Evolutionary conservation across 768 basidiomycete species (phyloP), one percentile per base, ranked within the genome.

Genomic region (Lactifluus hygrophoroides): DNA sequence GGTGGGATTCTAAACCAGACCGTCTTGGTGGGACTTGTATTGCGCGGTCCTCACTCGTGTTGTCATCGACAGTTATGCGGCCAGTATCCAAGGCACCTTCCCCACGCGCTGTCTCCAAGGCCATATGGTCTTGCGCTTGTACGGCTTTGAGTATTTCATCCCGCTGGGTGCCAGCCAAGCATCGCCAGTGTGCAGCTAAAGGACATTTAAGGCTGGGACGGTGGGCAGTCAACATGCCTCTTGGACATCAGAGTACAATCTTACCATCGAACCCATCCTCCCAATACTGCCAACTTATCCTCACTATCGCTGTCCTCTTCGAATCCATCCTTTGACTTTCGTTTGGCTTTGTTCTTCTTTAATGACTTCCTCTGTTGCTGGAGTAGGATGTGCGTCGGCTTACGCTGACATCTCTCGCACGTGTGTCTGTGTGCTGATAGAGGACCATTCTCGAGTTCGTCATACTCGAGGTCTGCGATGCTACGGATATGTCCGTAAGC

Each of bases 191-290:
- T 38, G 80, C 81, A 21, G 78, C 76, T 44, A 90, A 81, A 14
- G 88, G 85, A 60, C 90, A 94, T 68, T 82, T 86, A 42, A 90
- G 75, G 67, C 89, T 91, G 56, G 23, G 19, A 6, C 10, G 51
- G 27, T 34, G 38, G 69, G 9, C 68, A 48, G 42, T 58, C 37
- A 17, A 40, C 32, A 43, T 53, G 44, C 43, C 5, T 54, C n/a
- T n/a, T 50, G 21, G 27, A 17, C 21, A 19, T 49, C 17, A 54
- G 32, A 44, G 51, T 5, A 32, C 25, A 30, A 45, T 72, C 79
- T 56, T 68, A 89, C 89, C 90, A 94, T 72, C 82, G 78, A 62
- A 92, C 82, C 90, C 90, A 94, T 27, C 90, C 90, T 13, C 90
- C 90, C 46, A 86, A 71, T 7, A 69, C 67, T 13, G 61, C 71